Conservation (phyloP, 73 alveolate genomes). For the Tetrahymena malaccensis region DNA sequence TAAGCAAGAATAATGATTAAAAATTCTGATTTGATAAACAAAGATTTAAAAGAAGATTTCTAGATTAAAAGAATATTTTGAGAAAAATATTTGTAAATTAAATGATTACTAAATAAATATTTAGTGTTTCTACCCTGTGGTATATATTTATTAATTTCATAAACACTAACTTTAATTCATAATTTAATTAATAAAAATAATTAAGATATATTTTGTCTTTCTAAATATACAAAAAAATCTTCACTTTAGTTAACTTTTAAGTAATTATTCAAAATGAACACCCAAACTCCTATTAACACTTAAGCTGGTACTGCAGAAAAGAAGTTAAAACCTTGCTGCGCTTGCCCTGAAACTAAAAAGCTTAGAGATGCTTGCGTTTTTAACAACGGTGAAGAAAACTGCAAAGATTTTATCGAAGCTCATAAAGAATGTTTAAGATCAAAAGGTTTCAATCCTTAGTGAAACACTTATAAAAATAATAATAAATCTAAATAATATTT, state of each 20-base stretch:
- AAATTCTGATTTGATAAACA: too few relatives aligned
- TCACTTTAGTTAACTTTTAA: background rate
- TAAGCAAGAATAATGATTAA: background rate
- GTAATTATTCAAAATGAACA: background rate
- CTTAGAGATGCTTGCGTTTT: conserved; percentile 54
- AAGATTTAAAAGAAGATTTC: background rate
- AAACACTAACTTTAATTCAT: too few relatives aligned
- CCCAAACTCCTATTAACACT: background rate
- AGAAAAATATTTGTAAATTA: background rate
- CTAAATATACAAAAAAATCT: background rate
- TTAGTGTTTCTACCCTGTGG: too few relatives aligned
- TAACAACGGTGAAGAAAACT: conserved; percentile 41
- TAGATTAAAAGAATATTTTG: background rate
- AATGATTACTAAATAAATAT: too few relatives aligned
- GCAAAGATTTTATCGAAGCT: conserved; percentile 35
- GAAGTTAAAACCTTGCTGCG: conserved; percentile 53
- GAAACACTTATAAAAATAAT: background rate
- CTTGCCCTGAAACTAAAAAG: conserved; percentile 50
- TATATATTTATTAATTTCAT: too few relatives aligned
- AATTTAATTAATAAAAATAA: too few relatives aligned
- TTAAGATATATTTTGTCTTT: background rate
- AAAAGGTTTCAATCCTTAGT: conserved; percentile 29
- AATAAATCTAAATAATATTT: background rate
- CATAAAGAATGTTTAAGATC: conserved; percentile 47
- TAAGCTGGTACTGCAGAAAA: background rate